Evolutionary conservation across 768 basidiomycete genomes (phyloP).

Genomic region (Lepiota brunneoincarnata): DNA sequence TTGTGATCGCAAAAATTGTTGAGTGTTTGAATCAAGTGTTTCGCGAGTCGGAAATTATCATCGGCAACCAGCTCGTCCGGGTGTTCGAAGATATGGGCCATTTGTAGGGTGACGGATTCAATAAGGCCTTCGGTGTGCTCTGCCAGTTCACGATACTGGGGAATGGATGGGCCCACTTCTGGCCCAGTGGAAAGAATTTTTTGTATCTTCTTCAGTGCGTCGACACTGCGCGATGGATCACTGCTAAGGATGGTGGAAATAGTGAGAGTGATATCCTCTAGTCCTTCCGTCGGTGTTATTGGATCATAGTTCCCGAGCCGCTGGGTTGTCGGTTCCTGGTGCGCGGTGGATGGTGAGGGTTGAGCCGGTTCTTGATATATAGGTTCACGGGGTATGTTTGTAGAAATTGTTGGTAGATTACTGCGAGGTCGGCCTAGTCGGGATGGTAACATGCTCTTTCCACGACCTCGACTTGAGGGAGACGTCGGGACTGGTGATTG

Average conservation of each 20-base stretch:
- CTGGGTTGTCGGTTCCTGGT: conserved; percentile 6
- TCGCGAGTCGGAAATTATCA: conserved; percentile 90
- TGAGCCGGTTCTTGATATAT: conserved; percentile 26
- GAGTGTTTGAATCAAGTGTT: conserved; percentile 95
- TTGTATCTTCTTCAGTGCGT: conserved; percentile 92
- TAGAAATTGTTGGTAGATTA: conserved; percentile 30
- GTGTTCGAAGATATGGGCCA: conserved; percentile 88
- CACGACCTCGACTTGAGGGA: conserved; percentile 46
- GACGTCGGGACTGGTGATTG: conserved; percentile 34
- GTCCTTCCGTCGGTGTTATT: conserved; percentile 27
- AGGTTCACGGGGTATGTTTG: conserved; percentile 3
- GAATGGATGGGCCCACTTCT: conserved; percentile 65
- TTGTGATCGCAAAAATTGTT: conserved; percentile 93
- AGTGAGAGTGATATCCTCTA: conserved; percentile 70
- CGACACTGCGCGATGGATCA: conserved; percentile 83
- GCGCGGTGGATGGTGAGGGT: background rate
- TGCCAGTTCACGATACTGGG: conserved; percentile 74
- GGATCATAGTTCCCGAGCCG: conserved; percentile 23
- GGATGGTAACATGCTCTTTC: conserved; percentile 73
- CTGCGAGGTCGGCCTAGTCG: conserved; percentile 66
- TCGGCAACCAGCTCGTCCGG: conserved; percentile 70
- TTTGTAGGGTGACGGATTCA: conserved; percentile 87
- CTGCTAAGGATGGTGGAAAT: conserved; percentile 90
- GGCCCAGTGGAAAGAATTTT: conserved; percentile 77
- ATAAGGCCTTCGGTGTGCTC: conserved; percentile 82